phyloP scores from a whole-genome alignment of 2,329 filamentous ascomycete genomes.

The Penicillium palitans region DNA sequence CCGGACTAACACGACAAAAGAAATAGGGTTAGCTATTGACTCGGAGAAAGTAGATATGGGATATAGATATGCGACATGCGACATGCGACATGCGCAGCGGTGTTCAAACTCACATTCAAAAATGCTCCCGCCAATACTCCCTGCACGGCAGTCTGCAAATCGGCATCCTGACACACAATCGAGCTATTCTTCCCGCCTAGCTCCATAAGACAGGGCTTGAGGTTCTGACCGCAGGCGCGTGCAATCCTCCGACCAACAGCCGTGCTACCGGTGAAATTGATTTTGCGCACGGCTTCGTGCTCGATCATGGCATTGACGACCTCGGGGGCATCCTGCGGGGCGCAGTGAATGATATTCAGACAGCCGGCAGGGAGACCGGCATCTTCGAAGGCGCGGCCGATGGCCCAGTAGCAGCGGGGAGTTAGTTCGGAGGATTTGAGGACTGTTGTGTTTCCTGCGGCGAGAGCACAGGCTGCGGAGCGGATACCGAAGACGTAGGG shows the following conservation, averaged over 20 bases:
- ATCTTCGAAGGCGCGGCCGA: slow-evolving; percentile 64
- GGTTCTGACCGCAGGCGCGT: slow-evolving; percentile 63
- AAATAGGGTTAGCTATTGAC: neutral
- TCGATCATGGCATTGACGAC: slow-evolving; percentile 68
- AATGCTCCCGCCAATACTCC: slow-evolving; percentile 37
- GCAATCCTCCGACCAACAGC: slow-evolving; percentile 69
- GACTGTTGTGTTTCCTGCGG: slow-evolving; percentile 70
- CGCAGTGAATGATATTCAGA: slow-evolving; percentile 69
- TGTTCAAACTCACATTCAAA: slow-evolving; percentile 30
- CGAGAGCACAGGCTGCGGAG: slow-evolving; percentile 61
- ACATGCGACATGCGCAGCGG: neutral
- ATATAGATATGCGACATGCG: neutral
- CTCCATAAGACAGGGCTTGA: slow-evolving; percentile 79
- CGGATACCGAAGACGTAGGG: slow-evolving; percentile 53
- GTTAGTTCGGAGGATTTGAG: slow-evolving; percentile 69
- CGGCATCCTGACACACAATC: slow-evolving; percentile 76
- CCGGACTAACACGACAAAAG: slow-evolving; percentile 53
- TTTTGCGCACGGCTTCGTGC: slow-evolving; percentile 65
- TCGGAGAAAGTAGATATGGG: neutral
- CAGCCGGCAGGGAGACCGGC: slow-evolving; percentile 73
- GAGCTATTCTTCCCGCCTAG: slow-evolving; percentile 78
- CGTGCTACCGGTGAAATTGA: slow-evolving; percentile 75
- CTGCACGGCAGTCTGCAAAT: slow-evolving; percentile 62
- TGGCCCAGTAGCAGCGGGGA: slow-evolving; percentile 61
- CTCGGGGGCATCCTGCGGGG: slow-evolving; percentile 61